Conservation (phyloP, 2,329 filamentous ascomycete species). For the Venturia nashicola region DNA sequence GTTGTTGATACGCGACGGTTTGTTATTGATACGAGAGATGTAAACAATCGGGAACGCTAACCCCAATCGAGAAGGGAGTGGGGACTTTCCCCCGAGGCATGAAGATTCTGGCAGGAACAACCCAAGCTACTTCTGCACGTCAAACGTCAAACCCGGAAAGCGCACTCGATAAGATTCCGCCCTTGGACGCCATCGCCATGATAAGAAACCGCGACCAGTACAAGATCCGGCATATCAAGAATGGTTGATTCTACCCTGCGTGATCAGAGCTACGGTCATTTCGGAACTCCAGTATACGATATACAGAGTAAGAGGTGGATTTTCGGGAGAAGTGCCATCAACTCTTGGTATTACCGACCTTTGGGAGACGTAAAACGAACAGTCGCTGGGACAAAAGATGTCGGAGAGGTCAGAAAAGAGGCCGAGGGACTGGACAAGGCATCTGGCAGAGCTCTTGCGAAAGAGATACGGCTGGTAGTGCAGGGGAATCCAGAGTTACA, state of each 20-base stretch:
- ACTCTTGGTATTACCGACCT: not conserved
- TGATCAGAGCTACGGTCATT: slow-evolving; percentile 7
- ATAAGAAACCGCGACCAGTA: not conserved
- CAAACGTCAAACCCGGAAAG: not conserved
- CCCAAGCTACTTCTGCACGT: not conserved
- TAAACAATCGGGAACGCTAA: slow-evolving; percentile 4
- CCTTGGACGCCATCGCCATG: not conserved
- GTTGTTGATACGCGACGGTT: not conserved
- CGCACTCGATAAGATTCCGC: not conserved
- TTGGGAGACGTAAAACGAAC: not conserved
- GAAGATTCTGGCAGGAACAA: not conserved
- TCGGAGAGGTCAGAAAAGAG: no score
- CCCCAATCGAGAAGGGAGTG: not conserved
- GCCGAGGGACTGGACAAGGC: not conserved
- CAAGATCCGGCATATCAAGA: not conserved
- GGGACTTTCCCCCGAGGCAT: not conserved
- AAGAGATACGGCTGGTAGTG: not conserved
- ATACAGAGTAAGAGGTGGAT: not conserved
- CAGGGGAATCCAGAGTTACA: slow-evolving; percentile 4
- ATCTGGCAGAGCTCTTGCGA: not conserved
- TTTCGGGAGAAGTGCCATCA: not conserved
- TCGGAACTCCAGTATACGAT: slow-evolving; percentile 2
- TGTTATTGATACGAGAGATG: not conserved
- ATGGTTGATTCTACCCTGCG: not conserved
- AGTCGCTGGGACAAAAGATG: not conserved